A percentile compares a stretch with the other conserved stretches of the same genome.
phyloP scores from a whole-genome alignment of 352 stramenopile genomes.

The Globisporangium uncinulatum region DNA sequence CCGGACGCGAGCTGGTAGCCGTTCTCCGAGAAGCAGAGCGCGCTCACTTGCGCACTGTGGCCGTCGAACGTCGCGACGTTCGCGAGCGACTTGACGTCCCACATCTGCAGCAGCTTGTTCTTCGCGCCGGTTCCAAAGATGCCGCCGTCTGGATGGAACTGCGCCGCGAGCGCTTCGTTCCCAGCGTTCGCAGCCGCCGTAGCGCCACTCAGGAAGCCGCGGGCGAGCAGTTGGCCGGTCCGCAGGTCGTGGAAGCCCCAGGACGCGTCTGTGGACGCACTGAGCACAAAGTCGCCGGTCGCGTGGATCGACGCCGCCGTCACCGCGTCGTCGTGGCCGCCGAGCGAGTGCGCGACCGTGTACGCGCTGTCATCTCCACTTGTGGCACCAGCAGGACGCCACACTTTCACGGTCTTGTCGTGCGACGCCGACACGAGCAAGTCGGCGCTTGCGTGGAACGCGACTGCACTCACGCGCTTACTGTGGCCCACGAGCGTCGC shows the following conservation, averaged over 20 bases:
- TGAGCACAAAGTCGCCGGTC: slow-evolving; percentile 76
- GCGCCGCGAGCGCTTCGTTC: slow-evolving; percentile 35
- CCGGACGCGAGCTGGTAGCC: slow-evolving; percentile 92
- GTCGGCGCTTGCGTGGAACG: slow-evolving; percentile 69
- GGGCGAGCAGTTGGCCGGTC: slow-evolving; percentile 43
- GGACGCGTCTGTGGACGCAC: slow-evolving; percentile 66
- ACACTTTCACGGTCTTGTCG: slow-evolving; percentile 84
- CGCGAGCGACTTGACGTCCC: slow-evolving; percentile 86
- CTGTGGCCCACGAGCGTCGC: slow-evolving; percentile 75
- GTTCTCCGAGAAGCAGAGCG: slow-evolving; percentile 93
- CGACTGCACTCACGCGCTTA: slow-evolving; percentile 79
- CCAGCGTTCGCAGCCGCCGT: slow-evolving; percentile 17
- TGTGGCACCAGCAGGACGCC: slow-evolving; percentile 23
- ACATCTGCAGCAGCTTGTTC: slow-evolving; percentile 85
- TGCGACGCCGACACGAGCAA: slow-evolving; percentile 62
- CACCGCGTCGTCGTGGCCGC: slow-evolving; percentile 54
- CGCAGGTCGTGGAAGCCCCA: slow-evolving; percentile 85
- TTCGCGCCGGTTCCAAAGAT: slow-evolving; percentile 82
- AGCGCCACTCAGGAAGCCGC: slow-evolving; percentile 40
- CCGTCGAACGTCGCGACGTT: slow-evolving; percentile 87
- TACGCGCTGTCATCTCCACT: slow-evolving; percentile 36
- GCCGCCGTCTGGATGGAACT: slow-evolving; percentile 94
- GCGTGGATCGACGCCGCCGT: slow-evolving; percentile 73
- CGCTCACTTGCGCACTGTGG: slow-evolving; percentile 41
- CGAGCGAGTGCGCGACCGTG: slow-evolving; percentile 49